These are phyloP conservation scores for Dioscorea cayenensis DNA, from an alignment of 116 monocot species.

Conservation along the genomic window DNA sequence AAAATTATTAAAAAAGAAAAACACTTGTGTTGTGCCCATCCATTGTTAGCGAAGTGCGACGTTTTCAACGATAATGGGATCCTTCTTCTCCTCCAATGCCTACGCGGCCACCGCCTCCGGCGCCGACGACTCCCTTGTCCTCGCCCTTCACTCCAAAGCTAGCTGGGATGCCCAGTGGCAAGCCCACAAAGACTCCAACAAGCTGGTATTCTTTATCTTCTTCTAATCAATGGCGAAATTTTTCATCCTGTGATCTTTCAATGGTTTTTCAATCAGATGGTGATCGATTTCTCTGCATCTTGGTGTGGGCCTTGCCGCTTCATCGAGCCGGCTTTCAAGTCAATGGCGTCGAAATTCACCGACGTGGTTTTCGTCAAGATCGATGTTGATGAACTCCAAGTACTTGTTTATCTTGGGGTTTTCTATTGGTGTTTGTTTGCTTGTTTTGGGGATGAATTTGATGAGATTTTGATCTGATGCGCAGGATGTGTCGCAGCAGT, in stretches of 20 bases:
- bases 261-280: constrained; percentile 15
- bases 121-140: constrained; percentile 6
- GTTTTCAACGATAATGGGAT: background rate
- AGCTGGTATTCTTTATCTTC: constrained; percentile 5
- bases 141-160: constrained; percentile 9
- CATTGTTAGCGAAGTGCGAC: no score
- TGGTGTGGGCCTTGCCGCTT: constrained; percentile 40
- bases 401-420: background rate
- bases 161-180: constrained; percentile 12
- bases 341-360: constrained; percentile 23
- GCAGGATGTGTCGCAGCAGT: constrained; percentile 8
- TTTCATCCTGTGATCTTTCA: background rate
- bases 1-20: no score
- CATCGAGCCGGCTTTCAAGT: constrained; percentile 32
- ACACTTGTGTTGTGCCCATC: no score
- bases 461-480: background rate
- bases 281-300: constrained; percentile 35
- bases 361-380: constrained; percentile 24
- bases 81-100: background rate
- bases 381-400: constrained; percentile 10
- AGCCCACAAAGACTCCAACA: constrained; percentile 6
- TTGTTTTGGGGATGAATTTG: background rate
- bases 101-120: background rate
- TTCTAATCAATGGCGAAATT: background rate
- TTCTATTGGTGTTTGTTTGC: background rate